Evolutionary conservation across 2,329 filamentous ascomycete species (phyloP).

Genomic region (Calonectria naviculata): DNA sequence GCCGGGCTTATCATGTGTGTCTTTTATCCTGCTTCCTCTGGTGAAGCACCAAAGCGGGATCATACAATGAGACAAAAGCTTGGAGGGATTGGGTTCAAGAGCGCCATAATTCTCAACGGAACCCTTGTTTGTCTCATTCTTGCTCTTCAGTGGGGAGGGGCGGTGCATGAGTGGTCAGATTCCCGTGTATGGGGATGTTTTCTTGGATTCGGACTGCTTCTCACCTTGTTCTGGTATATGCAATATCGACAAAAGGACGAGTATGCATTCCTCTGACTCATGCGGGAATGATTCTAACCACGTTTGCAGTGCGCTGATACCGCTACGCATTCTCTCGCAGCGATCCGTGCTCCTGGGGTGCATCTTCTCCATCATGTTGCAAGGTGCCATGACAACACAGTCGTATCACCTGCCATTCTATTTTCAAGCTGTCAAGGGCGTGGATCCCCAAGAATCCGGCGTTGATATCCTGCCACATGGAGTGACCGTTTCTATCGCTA

Average conservation of each 20-base stretch:
- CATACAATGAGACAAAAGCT: conserved; percentile 17
- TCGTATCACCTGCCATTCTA: conserved; percentile 34
- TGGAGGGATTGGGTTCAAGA: conserved; percentile 21
- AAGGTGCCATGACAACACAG: conserved; percentile 36
- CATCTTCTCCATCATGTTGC: conserved; percentile 30
- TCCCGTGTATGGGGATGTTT: conserved; percentile 36
- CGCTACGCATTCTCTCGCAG: conserved; percentile 26
- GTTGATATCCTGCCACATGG: conserved; percentile 32
- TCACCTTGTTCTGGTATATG: conserved; percentile 22
- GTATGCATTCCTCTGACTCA: neutral
- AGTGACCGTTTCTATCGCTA: conserved; percentile 25
- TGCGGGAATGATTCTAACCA: neutral
- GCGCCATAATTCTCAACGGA: conserved; percentile 23
- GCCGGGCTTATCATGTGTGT: conserved; percentile 17
- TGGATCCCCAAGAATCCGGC: conserved; percentile 26
- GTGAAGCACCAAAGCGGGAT: conserved; percentile 2
- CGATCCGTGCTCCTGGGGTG: conserved; percentile 28
- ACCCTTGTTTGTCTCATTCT: conserved; percentile 29
- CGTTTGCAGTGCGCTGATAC: conserved; percentile 25
- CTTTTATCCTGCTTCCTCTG: conserved; percentile 25
- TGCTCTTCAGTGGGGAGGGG: conserved; percentile 38
- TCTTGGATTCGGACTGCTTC: conserved; percentile 29
- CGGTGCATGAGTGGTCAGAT: conserved; percentile 35
- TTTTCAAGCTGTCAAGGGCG: conserved; percentile 38
- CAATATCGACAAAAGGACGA: conserved; percentile 29